Conservation (phyloP, 805 yeast genomes). For the Wickerhamiella cacticola region DNA sequence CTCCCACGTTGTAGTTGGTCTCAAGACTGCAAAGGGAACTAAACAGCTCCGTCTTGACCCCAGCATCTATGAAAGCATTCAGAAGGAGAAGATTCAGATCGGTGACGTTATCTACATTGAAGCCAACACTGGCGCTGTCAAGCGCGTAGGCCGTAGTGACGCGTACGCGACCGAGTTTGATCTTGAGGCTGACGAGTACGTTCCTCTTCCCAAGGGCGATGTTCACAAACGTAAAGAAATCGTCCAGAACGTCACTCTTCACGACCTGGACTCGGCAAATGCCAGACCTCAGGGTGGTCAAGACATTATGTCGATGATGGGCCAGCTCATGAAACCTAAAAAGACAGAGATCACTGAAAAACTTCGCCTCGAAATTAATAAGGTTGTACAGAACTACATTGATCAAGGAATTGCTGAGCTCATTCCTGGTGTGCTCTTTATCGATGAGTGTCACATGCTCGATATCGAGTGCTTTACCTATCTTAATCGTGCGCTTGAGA, state of each 20-base stretch:
- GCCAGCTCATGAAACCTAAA: slow-evolving; percentile 88
- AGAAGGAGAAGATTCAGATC: slow-evolving; percentile 83
- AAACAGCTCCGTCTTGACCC: slow-evolving; percentile 85
- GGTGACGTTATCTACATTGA: slow-evolving; percentile 98
- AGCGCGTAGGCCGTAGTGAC: slow-evolving; percentile 95
- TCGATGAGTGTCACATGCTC: slow-evolving; percentile 97
- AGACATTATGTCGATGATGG: slow-evolving; percentile 91
- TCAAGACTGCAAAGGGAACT: slow-evolving; percentile 84
- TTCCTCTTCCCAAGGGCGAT: slow-evolving; percentile 97
- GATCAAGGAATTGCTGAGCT: slow-evolving; percentile 97
- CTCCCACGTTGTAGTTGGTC: slow-evolving; percentile 84
- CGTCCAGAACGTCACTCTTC: slow-evolving; percentile 92
- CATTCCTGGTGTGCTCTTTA: slow-evolving; percentile 94
- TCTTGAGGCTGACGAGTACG: slow-evolving; percentile 96
- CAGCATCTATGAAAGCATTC: slow-evolving; percentile 82
- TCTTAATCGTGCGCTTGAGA: slow-evolving; percentile 85
- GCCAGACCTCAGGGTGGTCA: slow-evolving; percentile 97
- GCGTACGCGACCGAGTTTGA: slow-evolving; percentile 98
- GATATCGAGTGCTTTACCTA: slow-evolving; percentile 95
- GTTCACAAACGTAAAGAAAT: slow-evolving; percentile 96
- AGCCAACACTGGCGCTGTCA: slow-evolving; percentile 94
- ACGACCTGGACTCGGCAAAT: slow-evolving; percentile 92
- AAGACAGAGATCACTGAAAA: slow-evolving; percentile 97
- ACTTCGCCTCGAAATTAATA: slow-evolving; percentile 83
- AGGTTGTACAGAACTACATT: slow-evolving; percentile 88